phyloP scores from a whole-genome alignment of 2,329 filamentous ascomycete genomes.

The Lachnum nothofagi region DNA sequence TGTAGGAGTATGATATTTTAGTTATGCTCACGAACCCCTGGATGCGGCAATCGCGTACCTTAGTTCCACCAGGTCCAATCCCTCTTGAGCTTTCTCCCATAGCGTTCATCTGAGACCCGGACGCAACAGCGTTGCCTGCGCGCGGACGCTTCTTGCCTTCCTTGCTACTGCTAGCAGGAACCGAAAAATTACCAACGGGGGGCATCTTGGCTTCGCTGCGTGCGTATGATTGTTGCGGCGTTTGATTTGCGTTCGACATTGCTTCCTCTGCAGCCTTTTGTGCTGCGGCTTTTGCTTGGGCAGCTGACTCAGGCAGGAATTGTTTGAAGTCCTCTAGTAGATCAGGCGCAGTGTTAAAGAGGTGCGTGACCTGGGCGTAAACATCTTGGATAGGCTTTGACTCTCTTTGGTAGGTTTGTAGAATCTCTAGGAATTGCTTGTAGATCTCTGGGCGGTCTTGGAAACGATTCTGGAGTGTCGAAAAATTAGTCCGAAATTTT shows the following conservation, averaged over 20 bases:
- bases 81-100: constrained; percentile 27
- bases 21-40: not conserved
- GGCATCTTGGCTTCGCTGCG: constrained; percentile 67
- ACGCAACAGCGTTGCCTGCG: constrained; percentile 39
- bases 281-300: constrained; percentile 57
- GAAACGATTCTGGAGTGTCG: constrained; percentile 74
- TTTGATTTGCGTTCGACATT: constrained; percentile 36
- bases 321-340: constrained; percentile 98
- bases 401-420: constrained; percentile 96
- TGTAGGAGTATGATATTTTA: constrained; percentile 7
- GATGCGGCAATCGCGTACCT: constrained; percentile 38
- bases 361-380: constrained; percentile 88
- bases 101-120: constrained; percentile 26
- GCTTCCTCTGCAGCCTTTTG: constrained; percentile 59
- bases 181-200: constrained; percentile 90
- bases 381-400: constrained; percentile 98
- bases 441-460: constrained; percentile 96
- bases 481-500: constrained; percentile 6
- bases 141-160: constrained; percentile 78
- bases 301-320: constrained; percentile 86
- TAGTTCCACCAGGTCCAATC: constrained; percentile 38
- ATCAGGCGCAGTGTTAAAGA: constrained; percentile 91
- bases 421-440: constrained; percentile 96
- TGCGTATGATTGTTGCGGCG: constrained; percentile 48
- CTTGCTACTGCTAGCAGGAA: constrained; percentile 72